Conservation (phyloP, 2,329 filamentous ascomycete genomes). For the Cladosporium austrohemisphaericum region DNA sequence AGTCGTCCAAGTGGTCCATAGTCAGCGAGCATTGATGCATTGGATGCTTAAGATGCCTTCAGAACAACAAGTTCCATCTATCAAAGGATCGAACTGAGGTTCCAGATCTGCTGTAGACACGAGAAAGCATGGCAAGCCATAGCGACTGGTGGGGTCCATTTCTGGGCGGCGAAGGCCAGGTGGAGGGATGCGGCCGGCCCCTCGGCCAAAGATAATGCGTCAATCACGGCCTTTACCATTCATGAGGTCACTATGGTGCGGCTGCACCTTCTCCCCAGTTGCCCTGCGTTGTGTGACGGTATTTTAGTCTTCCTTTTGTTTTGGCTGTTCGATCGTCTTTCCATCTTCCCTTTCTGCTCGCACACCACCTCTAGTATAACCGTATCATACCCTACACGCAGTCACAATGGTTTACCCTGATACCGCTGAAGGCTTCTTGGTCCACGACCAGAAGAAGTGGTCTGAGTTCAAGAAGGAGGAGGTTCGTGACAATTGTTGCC, state of each 20-base stretch:
- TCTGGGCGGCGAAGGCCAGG: constrained; percentile 10
- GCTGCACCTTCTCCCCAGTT: constrained; percentile 2
- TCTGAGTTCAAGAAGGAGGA: constrained; percentile 55
- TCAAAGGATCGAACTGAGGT: neutral
- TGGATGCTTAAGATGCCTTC: too few species aligned
- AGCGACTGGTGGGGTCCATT: constrained; percentile 7
- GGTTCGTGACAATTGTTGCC: constrained; percentile 31
- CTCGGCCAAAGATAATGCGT: constrained; percentile 14
- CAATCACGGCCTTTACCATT: constrained; percentile 11
- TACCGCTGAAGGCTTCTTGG: constrained; percentile 48
- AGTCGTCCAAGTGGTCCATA: too few species aligned
- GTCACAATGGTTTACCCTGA: constrained; percentile 48
- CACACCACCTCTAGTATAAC: neutral
- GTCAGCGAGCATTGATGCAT: too few species aligned
- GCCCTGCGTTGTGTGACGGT: constrained; percentile 2
- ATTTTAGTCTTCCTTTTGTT: constrained; percentile 11
- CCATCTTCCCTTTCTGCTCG: neutral
- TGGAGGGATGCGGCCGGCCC: constrained; percentile 9
- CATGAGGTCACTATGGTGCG: constrained; percentile 13
- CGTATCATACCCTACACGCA: neutral
- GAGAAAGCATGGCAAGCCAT: too few species aligned
- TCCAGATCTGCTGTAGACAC: too few species aligned
- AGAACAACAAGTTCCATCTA: too few species aligned
- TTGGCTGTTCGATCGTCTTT: constrained; percentile 16
- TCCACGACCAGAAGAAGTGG: constrained; percentile 59